Conservation (phyloP, 768 basidiomycete genomes). For the Tulasnella sp. region DNA sequence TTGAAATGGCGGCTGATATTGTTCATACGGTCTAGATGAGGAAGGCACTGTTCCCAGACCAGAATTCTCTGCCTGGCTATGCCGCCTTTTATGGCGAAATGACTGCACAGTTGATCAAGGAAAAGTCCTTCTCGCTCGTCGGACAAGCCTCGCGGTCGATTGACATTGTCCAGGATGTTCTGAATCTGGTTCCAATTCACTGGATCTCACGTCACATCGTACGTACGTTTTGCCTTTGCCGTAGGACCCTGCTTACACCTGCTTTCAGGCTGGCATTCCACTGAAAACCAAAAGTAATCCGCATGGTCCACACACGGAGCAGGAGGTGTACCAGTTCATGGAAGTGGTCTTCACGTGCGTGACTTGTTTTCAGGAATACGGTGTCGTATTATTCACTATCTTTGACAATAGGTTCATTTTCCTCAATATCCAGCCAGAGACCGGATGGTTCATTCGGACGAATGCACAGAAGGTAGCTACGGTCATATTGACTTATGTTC, state of each 20-base stretch:
- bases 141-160: constrained; percentile 29
- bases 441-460: constrained; percentile 44
- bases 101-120: constrained; percentile 20
- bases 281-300: constrained; percentile 23
- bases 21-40: constrained; percentile 11
- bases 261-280: background rate
- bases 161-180: constrained; percentile 57
- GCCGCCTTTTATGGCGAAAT: constrained; percentile 22
- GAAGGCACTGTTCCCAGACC: constrained; percentile 17
- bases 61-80: constrained; percentile 14
- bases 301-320: constrained; percentile 50
- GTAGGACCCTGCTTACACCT: constrained; percentile 5
- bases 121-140: constrained; percentile 29
- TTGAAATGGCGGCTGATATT: background rate
- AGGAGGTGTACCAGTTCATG: constrained; percentile 51
- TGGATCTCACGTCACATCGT: constrained; percentile 53
- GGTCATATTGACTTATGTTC: constrained; percentile 21
- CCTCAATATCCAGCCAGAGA: constrained; percentile 52
- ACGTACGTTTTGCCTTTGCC: too few species aligned
- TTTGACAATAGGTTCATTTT: constrained; percentile 51
- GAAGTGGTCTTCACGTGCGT: constrained; percentile 61
- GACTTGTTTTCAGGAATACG: too few species aligned
- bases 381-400: background rate
- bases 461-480: constrained; percentile 44
- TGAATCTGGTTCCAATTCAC: constrained; percentile 48